phyloP scores from a whole-genome alignment of 2,329 filamentous ascomycete species.

The Cladophialophora psammophila region DNA sequence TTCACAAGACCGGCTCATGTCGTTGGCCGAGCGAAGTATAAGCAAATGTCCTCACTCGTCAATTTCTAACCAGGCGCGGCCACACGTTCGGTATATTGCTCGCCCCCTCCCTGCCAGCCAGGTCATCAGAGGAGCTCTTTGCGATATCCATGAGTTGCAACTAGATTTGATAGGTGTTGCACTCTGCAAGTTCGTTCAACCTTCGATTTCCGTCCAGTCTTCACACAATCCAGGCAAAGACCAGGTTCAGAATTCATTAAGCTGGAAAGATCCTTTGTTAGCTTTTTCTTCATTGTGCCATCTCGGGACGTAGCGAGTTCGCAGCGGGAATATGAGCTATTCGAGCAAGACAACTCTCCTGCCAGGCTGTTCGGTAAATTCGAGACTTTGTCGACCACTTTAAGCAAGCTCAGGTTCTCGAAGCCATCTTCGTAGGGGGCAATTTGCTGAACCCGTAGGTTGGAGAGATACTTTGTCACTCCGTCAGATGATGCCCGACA shows the following conservation, averaged over 20 bases:
- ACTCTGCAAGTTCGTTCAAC: conserved; percentile 9
- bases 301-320: background rate
- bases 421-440: conserved; percentile 1
- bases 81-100: background rate
- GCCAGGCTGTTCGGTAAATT: background rate
- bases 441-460: background rate
- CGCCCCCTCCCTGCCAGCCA: background rate
- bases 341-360: background rate
- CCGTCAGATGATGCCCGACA: background rate
- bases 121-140: background rate
- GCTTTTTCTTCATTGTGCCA: background rate
- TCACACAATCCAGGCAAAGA: conserved; percentile 13
- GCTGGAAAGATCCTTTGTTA: background rate
- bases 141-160: background rate
- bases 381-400: conserved; percentile 5
- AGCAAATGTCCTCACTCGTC: background rate
- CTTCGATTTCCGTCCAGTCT: conserved; percentile 7
- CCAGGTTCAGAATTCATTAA: background rate
- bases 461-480: conserved; percentile 4
- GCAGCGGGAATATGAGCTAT: conserved; percentile 1
- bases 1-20: background rate
- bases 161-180: background rate
- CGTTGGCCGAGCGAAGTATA: background rate
- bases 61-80: background rate
- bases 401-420: background rate